phyloP scores from a whole-genome alignment of 1,284 basidiomycete species.

The Sporisorium scitamineum region DNA sequence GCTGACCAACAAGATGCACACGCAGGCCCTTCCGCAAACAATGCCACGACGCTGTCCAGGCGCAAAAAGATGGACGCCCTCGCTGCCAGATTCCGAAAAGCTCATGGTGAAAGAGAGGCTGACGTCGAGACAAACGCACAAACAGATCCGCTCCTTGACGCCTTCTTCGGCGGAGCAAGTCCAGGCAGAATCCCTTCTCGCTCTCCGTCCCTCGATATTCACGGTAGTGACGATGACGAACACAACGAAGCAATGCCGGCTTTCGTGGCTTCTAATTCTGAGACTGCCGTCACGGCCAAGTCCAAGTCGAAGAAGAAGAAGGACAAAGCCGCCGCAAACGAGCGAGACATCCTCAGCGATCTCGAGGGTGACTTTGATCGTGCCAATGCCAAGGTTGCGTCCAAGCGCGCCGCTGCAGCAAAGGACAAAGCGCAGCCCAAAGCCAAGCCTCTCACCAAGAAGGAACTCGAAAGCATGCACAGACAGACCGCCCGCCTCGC shows the following conservation, averaged over 20 bases:
- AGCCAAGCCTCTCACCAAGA: constrained; percentile 55
- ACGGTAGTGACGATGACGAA: constrained; percentile 40
- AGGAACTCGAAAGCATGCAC: constrained; percentile 63
- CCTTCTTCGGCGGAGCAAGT: constrained; percentile 25
- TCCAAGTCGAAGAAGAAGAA: constrained; percentile 25
- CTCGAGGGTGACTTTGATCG: constrained; percentile 28
- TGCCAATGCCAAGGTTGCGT: constrained; percentile 25
- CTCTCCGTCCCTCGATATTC: constrained; percentile 42
- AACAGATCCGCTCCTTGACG: constrained; percentile 27
- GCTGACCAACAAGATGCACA: constrained; percentile 7
- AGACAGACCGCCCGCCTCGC: constrained; percentile 55
- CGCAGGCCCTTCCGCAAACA: constrained; percentile 6
- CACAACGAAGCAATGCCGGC: constrained; percentile 44
- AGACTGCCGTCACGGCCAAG: constrained; percentile 7
- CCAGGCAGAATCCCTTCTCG: constrained; percentile 18
- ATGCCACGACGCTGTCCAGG: constrained; percentile 8
- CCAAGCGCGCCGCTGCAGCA: constrained; percentile 21
- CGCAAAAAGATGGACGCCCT: constrained; percentile 40
- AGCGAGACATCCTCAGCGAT: constrained; percentile 38
- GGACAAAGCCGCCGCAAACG: constrained; percentile 10
- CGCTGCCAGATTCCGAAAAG: constrained; percentile 26
- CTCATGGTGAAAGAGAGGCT: constrained; percentile 13
- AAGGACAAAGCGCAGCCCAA: constrained; percentile 34
- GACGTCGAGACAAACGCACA: constrained; percentile 1
- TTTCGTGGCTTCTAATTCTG: constrained; percentile 17